Conservation (phyloP, 73 alveolate species). For the Paramecium sexaurelia region DNA sequence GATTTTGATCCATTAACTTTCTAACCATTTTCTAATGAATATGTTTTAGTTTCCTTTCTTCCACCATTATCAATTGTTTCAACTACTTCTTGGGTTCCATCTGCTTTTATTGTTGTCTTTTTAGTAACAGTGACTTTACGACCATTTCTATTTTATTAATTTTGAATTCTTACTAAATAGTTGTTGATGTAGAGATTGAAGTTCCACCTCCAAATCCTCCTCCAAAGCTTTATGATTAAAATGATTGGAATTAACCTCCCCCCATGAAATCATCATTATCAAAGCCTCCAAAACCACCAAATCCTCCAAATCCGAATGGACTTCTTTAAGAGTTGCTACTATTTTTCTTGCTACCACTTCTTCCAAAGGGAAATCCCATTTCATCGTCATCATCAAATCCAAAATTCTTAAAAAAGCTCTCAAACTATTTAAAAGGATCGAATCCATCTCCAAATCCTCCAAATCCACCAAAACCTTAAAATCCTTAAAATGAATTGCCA, state of each 20-base stretch:
- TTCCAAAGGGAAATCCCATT: not conserved
- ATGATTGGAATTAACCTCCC: not conserved
- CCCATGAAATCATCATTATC: not conserved
- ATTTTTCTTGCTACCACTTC: not conserved
- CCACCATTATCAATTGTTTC: constrained; percentile 37
- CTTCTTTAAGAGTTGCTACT: not conserved
- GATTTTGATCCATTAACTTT: not conserved
- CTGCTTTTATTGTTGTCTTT: constrained; percentile 10
- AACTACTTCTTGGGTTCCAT: constrained; percentile 43
- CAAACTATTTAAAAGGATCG: not conserved
- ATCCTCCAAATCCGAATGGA: constrained; percentile 17
- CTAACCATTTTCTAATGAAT: constrained; percentile 39
- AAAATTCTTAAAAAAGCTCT: not conserved
- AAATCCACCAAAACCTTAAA: constrained; percentile 74
- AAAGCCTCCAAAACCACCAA: not conserved
- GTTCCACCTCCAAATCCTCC: not conserved
- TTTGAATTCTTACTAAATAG: not conserved
- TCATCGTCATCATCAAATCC: constrained; percentile 69
- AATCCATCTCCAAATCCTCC: constrained; percentile 45
- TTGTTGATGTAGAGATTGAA: constrained; percentile 10
- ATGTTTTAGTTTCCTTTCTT: not conserved
- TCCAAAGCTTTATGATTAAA: not conserved
- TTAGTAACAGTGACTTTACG: constrained; percentile 23
- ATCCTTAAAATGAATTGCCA: constrained; percentile 70
- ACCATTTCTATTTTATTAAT: constrained; percentile 12